These are phyloP conservation scores for Lactarius sanguifluus DNA, from an alignment of 768 basidiomycete species.

Conservation along the genomic window DNA sequence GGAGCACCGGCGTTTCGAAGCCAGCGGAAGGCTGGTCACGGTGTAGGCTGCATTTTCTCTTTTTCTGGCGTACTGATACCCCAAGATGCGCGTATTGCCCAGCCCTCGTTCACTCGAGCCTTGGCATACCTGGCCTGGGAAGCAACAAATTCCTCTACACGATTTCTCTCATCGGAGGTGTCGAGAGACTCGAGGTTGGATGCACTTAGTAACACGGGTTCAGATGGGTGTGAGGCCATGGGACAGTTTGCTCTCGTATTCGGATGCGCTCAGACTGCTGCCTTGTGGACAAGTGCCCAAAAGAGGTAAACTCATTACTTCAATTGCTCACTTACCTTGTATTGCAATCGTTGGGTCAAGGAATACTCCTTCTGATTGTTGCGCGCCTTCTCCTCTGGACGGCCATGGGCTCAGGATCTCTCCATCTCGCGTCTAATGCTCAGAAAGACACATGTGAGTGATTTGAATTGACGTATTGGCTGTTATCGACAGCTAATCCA, in stretches of 20 bases:
- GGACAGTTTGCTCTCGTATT: not conserved
- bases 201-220: not conserved
- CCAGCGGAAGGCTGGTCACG: conserved; percentile 12
- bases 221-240: not conserved
- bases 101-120: conserved; percentile 45
- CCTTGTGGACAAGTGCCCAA: not conserved
- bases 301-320: conserved; percentile 45
- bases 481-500: conserved; percentile 35
- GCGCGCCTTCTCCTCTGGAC: too few relatives aligned
- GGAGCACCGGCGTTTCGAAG: conserved; percentile 32
- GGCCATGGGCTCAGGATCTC: too few relatives aligned
- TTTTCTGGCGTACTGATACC: conserved; percentile 9
- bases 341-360: not conserved
- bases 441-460: conserved; percentile 55
- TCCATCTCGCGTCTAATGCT: too few relatives aligned
- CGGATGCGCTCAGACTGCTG: not conserved
- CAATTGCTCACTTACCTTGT: not conserved
- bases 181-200: conserved; percentile 22
- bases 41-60: conserved; percentile 16
- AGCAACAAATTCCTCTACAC: conserved; percentile 49
- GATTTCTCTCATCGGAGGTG: conserved; percentile 43
- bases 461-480: conserved; percentile 47
- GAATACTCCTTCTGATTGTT: not conserved
- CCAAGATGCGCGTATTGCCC: conserved; percentile 31
- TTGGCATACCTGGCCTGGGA: conserved; percentile 49